phyloP scores from a whole-genome alignment of 768 basidiomycete species.

The Auriscalpium microsporum region DNA sequence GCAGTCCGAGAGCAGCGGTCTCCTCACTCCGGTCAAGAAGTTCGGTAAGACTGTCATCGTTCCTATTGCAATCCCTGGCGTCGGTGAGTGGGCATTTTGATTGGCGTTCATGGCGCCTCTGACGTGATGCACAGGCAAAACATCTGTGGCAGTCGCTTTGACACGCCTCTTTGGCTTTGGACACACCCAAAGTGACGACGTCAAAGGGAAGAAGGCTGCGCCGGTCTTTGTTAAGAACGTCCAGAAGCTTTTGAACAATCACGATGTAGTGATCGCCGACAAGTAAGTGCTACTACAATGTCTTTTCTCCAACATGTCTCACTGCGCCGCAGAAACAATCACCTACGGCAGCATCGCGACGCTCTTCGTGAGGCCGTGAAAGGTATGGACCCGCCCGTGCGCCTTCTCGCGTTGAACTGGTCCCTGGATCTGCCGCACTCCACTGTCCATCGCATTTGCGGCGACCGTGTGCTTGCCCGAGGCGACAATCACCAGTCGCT shows the following conservation, averaged over 20 bases:
- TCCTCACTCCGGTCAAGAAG: constrained; percentile 10
- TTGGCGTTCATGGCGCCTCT: not conserved
- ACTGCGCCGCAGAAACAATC: constrained; percentile 64
- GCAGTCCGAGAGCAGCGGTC: constrained; percentile 14
- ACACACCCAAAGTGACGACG: constrained; percentile 92
- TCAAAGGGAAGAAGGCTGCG: constrained; percentile 66
- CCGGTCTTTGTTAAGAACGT: constrained; percentile 70
- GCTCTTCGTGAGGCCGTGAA: constrained; percentile 51
- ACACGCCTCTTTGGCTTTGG: constrained; percentile 74
- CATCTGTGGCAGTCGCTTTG: constrained; percentile 73
- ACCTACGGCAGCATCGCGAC: constrained; percentile 70
- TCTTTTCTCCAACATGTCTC: not conserved
- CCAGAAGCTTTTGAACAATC: constrained; percentile 41
- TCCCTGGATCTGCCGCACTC: constrained; percentile 44
- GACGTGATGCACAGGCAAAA: constrained; percentile 60
- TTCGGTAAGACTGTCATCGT: constrained; percentile 77
- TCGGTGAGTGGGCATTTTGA: constrained; percentile 46
- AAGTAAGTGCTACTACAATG: constrained; percentile 44
- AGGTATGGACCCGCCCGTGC: constrained; percentile 43
- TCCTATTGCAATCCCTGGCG: constrained; percentile 87
- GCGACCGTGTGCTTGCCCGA: constrained; percentile 61
- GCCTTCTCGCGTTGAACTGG: constrained; percentile 81
- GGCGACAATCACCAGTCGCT: constrained; percentile 86
- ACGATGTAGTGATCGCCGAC: constrained; percentile 87
- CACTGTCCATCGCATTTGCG: constrained; percentile 66